Conservation (phyloP, 768 basidiomycete species). For the Amanita pseudoporphyria region DNA sequence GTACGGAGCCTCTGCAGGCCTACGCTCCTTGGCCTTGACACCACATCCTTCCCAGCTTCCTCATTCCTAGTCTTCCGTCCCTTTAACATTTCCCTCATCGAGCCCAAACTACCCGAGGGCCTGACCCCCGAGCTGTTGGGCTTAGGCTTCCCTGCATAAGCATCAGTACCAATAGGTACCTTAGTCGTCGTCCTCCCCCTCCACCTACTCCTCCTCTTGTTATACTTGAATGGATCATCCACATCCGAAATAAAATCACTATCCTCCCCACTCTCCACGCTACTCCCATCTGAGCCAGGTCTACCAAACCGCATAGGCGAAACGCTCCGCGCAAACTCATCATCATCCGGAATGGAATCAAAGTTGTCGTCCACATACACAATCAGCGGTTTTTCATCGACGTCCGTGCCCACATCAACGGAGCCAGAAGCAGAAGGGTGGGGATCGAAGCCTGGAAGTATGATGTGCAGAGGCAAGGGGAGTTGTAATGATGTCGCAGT, state of each 20-base stretch:
- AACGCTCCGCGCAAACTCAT: conserved; percentile 9
- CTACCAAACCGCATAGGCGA: conserved; percentile 18
- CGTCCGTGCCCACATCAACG: not conserved
- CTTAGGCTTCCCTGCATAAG: not conserved
- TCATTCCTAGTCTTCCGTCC: not conserved
- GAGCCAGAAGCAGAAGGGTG: not conserved
- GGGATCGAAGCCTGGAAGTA: not conserved
- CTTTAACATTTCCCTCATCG: not conserved
- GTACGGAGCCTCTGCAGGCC: not conserved
- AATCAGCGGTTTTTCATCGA: not conserved
- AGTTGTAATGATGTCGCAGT: not conserved
- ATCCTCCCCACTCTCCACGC: not conserved
- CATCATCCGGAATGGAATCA: conserved; percentile 1
- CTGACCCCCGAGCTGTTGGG: not conserved
- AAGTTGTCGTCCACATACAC: conserved; percentile 9
- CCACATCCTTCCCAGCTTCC: not conserved
- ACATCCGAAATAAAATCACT: conserved; percentile 6
- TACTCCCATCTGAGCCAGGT: conserved; percentile 10
- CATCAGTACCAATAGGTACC: not conserved
- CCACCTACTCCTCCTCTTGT: conserved; percentile 8
- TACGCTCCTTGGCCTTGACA: not conserved
- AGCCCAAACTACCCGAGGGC: conserved; percentile 1
- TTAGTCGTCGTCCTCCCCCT: not conserved
- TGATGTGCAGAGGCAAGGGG: not conserved
- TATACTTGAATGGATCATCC: conserved; percentile 8